These are phyloP conservation scores for Pleurotus djamor DNA, from an alignment of 768 basidiomycete species.

Conservation along the genomic window DNA sequence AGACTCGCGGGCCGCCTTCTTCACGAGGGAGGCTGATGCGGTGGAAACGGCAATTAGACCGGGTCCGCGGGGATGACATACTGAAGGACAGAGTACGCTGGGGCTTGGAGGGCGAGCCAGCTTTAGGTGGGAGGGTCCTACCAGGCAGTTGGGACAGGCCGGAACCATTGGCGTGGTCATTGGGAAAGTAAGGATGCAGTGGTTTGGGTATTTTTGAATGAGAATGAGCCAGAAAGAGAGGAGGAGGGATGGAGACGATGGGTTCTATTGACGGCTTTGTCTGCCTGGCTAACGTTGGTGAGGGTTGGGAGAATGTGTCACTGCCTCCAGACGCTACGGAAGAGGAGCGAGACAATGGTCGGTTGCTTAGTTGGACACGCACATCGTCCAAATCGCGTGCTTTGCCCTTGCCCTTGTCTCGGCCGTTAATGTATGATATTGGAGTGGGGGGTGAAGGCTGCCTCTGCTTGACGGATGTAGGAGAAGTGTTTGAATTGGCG, in stretches of 20 bases:
- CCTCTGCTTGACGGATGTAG: background rate
- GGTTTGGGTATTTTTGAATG: conserved; percentile 1
- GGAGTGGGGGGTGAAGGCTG: background rate
- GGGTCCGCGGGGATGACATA: conserved; percentile 51
- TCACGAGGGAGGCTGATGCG: conserved; percentile 61
- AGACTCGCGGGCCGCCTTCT: conserved; percentile 50
- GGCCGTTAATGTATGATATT: background rate
- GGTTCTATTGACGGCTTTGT: conserved; percentile 10
- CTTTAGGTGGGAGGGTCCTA: conserved; percentile 11
- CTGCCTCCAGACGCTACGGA: conserved; percentile 46
- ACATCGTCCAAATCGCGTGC: conserved; percentile 23
- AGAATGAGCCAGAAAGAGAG: conserved; percentile 34
- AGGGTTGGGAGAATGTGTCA: conserved; percentile 20
- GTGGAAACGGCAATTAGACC: conserved; percentile 71
- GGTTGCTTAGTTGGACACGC: conserved; percentile 27
- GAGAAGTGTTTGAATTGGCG: background rate
- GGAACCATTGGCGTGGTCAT: background rate
- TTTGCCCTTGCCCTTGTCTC: conserved; percentile 31
- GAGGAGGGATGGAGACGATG: conserved; percentile 14
- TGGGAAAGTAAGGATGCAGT: background rate
- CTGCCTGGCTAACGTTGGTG: conserved; percentile 22
- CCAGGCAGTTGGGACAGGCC: background rate
- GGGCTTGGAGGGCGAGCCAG: conserved; percentile 15
- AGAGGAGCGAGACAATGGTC: conserved; percentile 40
- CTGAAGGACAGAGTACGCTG: background rate